Evolutionary conservation across 441 rosid species (phyloP), one percentile per base, ranked within the genome.

Genomic region (Metrosideros polymorpha): DNA sequence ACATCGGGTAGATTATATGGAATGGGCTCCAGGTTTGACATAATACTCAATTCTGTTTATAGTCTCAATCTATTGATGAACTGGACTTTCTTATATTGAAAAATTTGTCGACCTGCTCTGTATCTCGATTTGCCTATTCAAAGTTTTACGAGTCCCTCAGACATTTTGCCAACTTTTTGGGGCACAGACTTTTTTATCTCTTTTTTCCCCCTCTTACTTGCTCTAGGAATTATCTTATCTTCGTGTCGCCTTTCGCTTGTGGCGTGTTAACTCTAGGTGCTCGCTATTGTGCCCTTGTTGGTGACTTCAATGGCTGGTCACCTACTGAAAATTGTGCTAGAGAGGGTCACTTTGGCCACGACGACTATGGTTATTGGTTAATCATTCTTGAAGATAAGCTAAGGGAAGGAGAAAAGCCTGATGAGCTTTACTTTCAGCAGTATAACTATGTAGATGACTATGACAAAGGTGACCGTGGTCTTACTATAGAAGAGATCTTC

Each of bases 361-460:
- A 98, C 88, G 99, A 98, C 91, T 98, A 90, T 86, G 99, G 99
- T 24, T 96, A 96, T 88, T 98, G 99, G 99, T 95, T 95, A 89
- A 90, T 98, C 86, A 92, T 94, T 87, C 95, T 98, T 87, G 99
- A 98, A 90, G 99, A 98, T 91, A 96, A 94, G 92, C 86, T 98
- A 87, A 94, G 94, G 90, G 97, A 95, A 83, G 99, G 98, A 56
- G 95, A 96, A 92, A 77, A 94, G 57, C 96, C 96, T 3, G 99
- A 95, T 53, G 98, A 96, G 83, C 96, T 96, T 75, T 98, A 96
- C 92, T 98, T 98, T 91, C 99, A 98, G 92, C 98, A 93, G 93
- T 98, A 98, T 86, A 98, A 95, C 89, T 96, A 96, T 85, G 91
- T 90, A 7, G 98, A 98, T 39, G 96, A 98, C 90, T 94, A 92